Evolutionary conservation across 1,139 yeast species (phyloP), one percentile per base, ranked within the genome.

Genomic region (Lodderomyces jiufengensis): DNA sequence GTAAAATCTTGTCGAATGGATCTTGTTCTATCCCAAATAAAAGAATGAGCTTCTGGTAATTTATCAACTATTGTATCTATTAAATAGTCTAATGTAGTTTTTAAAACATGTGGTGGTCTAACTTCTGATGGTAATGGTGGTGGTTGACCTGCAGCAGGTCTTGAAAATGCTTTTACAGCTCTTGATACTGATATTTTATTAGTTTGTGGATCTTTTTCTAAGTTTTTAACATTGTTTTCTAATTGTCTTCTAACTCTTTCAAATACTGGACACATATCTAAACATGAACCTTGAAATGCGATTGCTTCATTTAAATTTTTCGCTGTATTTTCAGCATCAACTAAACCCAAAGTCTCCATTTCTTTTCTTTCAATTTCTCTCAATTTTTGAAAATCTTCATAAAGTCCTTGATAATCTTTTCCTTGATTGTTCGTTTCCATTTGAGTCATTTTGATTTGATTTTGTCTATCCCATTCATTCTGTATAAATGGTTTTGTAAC

Each of bases 71-170:
- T 61, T 31, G 76, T 70, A 13, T 79, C 79, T 5, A 86, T 75
- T 33, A 92, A 69, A 52, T 84, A 85, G 42, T 83, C 70, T 41
- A 92, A 63, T 0, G 96, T 81, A 26, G 65, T 52, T 9, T 71
- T 72, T 35, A 94, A 61, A 1, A 90, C 68, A 41, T 71, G 74
- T 0, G 99, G 98, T 1, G 98, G 96, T 45, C 99, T 71, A 2
- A 94, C 99, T 56, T 94, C 98, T 0, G 97, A 87, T 0, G 98
- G 99, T 39, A 94, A 64, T 3, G 97, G 95, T 4, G 97, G 97
- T 1, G 97, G 95, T 49, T 94, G 97, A 9, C 98, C 98, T 1
- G 98, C 97, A 9, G 96, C 96, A 0, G 99, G 97, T 48, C 99
- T 70, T 24, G 95, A 85, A 55, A 92, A 94, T 2, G 96, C 95